These are phyloP conservation scores for Tolypocladium endophyticum DNA, from an alignment of 2,329 filamentous ascomycete genomes.

Conservation along the genomic window DNA sequence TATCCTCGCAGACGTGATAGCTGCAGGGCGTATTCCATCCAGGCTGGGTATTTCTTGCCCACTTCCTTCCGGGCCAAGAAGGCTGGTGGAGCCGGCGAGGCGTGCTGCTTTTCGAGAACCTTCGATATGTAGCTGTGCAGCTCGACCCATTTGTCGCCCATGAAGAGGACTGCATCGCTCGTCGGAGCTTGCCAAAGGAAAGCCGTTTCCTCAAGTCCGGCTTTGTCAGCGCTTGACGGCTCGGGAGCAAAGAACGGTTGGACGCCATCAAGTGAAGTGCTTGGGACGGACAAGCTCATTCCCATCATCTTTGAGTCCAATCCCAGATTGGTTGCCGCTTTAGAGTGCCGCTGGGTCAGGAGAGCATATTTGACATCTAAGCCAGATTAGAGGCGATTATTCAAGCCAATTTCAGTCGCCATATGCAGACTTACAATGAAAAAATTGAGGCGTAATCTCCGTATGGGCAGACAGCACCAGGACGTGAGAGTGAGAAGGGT, in stretches of 20 bases:
- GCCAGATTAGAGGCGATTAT: conserved; percentile 7
- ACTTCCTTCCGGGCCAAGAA: conserved; percentile 45
- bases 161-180: conserved; percentile 70
- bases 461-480: conserved; percentile 75
- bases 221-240: conserved; percentile 7
- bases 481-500: conserved; percentile 57
- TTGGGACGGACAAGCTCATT: conserved; percentile 68
- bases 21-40: conserved; percentile 69
- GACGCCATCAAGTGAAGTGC: conserved; percentile 50
- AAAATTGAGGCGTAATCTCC: conserved; percentile 72
- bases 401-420: not conserved
- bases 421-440: conserved; percentile 52
- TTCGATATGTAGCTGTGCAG: conserved; percentile 70
- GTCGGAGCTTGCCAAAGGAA: conserved; percentile 83
- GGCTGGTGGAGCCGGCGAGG: conserved; percentile 21
- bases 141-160: conserved; percentile 79
- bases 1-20: conserved; percentile 70
- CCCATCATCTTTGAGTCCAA: conserved; percentile 55
- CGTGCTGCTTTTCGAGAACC: conserved; percentile 37
- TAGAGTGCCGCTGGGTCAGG: conserved; percentile 68
- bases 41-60: conserved; percentile 60
- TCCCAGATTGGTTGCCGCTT: conserved; percentile 27
- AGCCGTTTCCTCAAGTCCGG: conserved; percentile 29
- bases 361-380: conserved; percentile 64
- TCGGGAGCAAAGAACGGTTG: conserved; percentile 39